A percentile compares a stretch with the other conserved stretches of the same genome.
Evolutionary conservation across 1,139 yeast genomes (phyloP).

Genomic region (Blastobotrys serpentis): DNA sequence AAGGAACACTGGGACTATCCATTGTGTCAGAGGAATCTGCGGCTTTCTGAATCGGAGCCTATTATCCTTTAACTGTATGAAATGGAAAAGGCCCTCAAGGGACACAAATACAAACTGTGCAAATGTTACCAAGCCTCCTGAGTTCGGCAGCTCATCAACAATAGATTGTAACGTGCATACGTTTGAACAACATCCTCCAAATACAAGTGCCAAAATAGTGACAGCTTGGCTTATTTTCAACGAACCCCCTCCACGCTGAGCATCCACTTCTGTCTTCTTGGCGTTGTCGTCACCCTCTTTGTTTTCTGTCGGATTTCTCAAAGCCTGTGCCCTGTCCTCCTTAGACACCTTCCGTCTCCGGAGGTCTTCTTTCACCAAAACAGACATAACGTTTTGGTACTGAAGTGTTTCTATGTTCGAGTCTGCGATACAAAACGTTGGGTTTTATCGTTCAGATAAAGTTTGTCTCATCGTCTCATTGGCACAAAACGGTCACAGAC

Average conservation of each 20-base stretch:
- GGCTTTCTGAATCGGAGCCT: conserved; percentile 28
- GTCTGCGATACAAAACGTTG: background rate
- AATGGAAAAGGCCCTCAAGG: conserved; percentile 41
- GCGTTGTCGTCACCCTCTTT: background rate
- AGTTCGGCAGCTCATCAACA: conserved; percentile 41
- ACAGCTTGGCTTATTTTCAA: background rate
- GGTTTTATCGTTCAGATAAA: background rate
- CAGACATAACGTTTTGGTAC: background rate
- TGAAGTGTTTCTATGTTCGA: too few relatives aligned
- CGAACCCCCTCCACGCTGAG: too few relatives aligned
- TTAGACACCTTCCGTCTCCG: background rate
- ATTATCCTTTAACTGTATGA: conserved; percentile 2
- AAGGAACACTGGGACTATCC: conserved; percentile 50
- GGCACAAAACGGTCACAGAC: background rate
- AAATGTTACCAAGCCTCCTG: conserved; percentile 58
- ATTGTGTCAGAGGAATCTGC: conserved; percentile 49
- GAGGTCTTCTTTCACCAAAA: conserved; percentile 1
- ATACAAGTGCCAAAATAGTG: conserved; percentile 43
- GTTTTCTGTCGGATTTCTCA: background rate
- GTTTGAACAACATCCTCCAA: conserved; percentile 75
- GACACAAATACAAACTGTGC: conserved; percentile 59
- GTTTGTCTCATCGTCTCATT: background rate
- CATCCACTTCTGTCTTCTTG: background rate
- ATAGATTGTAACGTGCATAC: conserved; percentile 62
- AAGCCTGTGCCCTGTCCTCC: too few relatives aligned